A percentile compares a stretch with the other conserved stretches of the same genome.
Conservation (phyloP, 345 rosid species). For the Salix exigua region DNA sequence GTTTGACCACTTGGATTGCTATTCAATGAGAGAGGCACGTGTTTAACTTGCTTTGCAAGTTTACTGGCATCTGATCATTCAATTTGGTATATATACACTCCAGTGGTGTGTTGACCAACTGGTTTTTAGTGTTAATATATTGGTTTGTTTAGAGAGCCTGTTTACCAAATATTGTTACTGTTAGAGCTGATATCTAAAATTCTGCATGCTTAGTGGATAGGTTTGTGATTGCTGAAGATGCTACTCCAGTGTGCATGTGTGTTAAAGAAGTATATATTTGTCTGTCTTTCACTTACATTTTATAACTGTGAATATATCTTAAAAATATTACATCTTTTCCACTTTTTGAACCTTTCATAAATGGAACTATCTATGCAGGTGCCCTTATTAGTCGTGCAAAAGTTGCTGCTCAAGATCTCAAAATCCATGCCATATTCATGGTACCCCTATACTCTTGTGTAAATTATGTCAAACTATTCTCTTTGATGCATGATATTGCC, state of each 20-base stretch:
- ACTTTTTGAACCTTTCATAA: neutral
- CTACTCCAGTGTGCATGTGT: neutral
- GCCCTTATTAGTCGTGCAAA: slow-evolving; percentile 93
- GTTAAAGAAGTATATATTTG: neutral
- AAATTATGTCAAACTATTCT: neutral
- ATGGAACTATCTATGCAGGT: slow-evolving; percentile 49
- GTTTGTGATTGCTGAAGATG: neutral
- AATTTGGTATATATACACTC: neutral
- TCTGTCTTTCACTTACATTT: neutral
- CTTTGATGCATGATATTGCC: neutral
- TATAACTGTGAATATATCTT: neutral
- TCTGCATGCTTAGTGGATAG: neutral
- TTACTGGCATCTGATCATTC: neutral
- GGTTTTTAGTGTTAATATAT: neutral
- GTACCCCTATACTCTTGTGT: slow-evolving; percentile 32
- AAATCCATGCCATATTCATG: slow-evolving; percentile 93
- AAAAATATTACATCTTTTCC: slow-evolving; percentile 2
- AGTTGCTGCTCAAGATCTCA: slow-evolving; percentile 93
- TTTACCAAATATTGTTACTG: neutral
- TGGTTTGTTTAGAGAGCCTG: neutral
- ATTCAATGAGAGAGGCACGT: neutral
- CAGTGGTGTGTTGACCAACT: neutral
- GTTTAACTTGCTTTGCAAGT: neutral
- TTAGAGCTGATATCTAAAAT: neutral
- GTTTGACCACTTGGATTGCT: neutral